A percentile compares a stretch with the other conserved stretches of the same genome.
Conservation (phyloP, 495 filamentous ascomycete species). For the Talaromyces adpressus region DNA sequence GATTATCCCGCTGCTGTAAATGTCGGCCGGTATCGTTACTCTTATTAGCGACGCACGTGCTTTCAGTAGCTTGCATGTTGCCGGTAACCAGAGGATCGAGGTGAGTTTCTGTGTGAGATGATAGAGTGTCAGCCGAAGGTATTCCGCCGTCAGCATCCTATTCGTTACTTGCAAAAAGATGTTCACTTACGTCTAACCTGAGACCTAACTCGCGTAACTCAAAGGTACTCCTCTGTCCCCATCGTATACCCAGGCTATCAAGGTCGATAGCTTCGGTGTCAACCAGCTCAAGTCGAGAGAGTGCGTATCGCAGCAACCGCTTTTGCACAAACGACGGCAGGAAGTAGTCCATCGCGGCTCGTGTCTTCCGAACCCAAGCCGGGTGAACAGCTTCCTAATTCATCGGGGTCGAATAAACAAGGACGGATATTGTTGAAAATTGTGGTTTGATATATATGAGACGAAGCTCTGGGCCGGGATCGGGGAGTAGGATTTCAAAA, state of each 20-base stretch:
- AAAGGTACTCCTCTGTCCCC: conserved; percentile 68
- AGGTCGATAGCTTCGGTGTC: conserved; percentile 74
- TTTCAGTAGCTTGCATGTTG: conserved; percentile 57
- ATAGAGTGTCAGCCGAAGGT: conserved; percentile 10
- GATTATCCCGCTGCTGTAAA: conserved; percentile 69
- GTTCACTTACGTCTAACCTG: conserved; percentile 54
- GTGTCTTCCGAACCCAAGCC: conserved; percentile 17
- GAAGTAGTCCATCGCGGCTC: conserved; percentile 45
- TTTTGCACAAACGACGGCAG: conserved; percentile 75
- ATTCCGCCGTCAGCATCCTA: background rate
- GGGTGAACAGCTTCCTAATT: background rate
- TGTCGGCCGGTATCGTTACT: conserved; percentile 72
- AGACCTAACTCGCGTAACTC: conserved; percentile 78
- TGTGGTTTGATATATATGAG: background rate
- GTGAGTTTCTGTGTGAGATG: conserved; percentile 57
- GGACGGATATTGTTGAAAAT: background rate
- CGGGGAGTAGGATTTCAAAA: background rate
- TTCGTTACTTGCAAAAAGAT: background rate
- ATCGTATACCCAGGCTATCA: conserved; percentile 69
- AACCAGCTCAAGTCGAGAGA: conserved; percentile 72
- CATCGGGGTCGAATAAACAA: background rate
- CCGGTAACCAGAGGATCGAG: conserved; percentile 62
- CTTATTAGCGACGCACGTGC: conserved; percentile 64
- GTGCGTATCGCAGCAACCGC: conserved; percentile 69
- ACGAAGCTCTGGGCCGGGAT: background rate